Evolutionary conservation across 345 rosid genomes (phyloP).

Genomic region (Lumnitzera littorea): DNA sequence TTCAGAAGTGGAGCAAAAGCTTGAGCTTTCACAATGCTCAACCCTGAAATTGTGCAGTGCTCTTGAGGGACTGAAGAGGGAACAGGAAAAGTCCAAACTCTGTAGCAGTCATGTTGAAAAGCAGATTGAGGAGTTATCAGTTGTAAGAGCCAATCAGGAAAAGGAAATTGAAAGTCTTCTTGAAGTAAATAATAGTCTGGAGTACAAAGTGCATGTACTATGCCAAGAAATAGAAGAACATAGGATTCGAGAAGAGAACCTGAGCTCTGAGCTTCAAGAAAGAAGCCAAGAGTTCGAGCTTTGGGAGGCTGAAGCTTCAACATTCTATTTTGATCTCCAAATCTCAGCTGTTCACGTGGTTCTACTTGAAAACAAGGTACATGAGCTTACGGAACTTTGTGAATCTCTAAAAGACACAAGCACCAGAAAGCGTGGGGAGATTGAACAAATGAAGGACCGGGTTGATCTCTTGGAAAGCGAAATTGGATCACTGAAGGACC

Average conservation of each 20-base stretch:
- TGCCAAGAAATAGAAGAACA: conserved; percentile 41
- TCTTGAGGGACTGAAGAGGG: conserved; percentile 57
- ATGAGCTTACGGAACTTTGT: conserved; percentile 42
- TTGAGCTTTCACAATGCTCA: conserved; percentile 45
- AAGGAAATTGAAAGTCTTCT: conserved; percentile 42
- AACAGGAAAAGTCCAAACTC: conserved; percentile 40
- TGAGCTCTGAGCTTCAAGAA: conserved; percentile 75
- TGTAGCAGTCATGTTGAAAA: conserved; percentile 32
- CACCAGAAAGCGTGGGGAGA: conserved; percentile 30
- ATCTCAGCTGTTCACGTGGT: conserved; percentile 58
- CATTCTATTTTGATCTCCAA: conserved; percentile 86
- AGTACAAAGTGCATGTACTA: conserved; percentile 31
- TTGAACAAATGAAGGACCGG: conserved; percentile 59
- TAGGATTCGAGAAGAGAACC: conserved; percentile 48
- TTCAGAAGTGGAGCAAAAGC: conserved; percentile 58
- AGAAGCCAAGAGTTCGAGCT: conserved; percentile 66
- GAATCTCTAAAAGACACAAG: conserved; percentile 45
- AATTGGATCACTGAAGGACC: conserved; percentile 47
- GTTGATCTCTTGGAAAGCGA: conserved; percentile 46
- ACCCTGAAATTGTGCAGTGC: conserved; percentile 46
- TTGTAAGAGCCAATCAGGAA: conserved; percentile 27
- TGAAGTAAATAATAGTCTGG: conserved; percentile 43
- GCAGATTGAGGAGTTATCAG: conserved; percentile 33
- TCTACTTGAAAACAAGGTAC: conserved; percentile 58
- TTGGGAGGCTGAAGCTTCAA: conserved; percentile 91